Percentiles rank a stretch among this genome's conserved stretches.
These are phyloP conservation scores for Somion occarium DNA, from an alignment of 1,284 basidiomycete species.

Conservation along the genomic window DNA sequence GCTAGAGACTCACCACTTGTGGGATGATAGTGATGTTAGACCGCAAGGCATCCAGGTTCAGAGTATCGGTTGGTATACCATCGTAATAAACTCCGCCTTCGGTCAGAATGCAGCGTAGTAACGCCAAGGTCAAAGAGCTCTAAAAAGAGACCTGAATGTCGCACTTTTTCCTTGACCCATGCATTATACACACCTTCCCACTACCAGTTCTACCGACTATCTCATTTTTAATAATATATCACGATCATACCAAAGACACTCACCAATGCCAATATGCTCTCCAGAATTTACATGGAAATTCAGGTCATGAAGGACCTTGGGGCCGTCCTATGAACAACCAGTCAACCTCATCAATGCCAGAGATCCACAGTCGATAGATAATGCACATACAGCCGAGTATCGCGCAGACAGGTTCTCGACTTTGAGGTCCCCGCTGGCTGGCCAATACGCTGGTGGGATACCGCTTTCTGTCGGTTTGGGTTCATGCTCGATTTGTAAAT, in stretches of 20 bases:
- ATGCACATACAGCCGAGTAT: constrained; percentile 41
- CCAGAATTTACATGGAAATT: constrained; percentile 42
- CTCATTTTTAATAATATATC: constrained; percentile 25
- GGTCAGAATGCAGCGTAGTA: constrained; percentile 43
- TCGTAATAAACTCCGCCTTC: constrained; percentile 41
- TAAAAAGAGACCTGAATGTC: constrained; percentile 13
- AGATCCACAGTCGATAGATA: no score
- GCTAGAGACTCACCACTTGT: constrained; percentile 24
- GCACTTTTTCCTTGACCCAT: not conserved
- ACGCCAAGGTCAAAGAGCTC: constrained; percentile 40
- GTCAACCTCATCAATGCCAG: no score
- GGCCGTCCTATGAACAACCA: constrained; percentile 25
- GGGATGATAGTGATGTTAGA: constrained; percentile 45
- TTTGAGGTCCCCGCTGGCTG: constrained; percentile 59
- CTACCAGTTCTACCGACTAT: constrained; percentile 40
- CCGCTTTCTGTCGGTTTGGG: constrained; percentile 42
- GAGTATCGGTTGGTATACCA: constrained; percentile 24
- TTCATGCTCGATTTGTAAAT: constrained; percentile 72
- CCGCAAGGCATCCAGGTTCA: constrained; percentile 61
- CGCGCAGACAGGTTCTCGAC: constrained; percentile 59
- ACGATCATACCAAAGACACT: not conserved
- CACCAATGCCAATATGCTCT: constrained; percentile 45
- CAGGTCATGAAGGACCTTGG: constrained; percentile 41
- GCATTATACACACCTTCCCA: constrained; percentile 46
- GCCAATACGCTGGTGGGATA: constrained; percentile 74